Conservation (phyloP, 2,329 filamentous ascomycete species). For the Penicillium polonicum region DNA sequence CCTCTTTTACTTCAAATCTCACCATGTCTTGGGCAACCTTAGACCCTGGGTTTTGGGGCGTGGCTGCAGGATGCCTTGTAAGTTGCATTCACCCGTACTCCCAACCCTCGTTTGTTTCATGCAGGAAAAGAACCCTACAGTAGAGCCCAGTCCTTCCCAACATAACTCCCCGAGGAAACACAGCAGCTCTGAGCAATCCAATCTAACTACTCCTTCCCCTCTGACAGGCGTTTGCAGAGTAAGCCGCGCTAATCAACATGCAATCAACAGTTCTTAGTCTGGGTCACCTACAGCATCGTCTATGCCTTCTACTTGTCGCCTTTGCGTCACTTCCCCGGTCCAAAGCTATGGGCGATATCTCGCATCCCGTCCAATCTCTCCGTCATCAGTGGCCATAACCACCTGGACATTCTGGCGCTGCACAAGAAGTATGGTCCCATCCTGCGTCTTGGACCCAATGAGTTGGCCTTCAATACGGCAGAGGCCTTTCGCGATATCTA, state of each 20-base stretch:
- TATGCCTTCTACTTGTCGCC: slow-evolving; percentile 27
- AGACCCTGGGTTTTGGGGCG: slow-evolving; percentile 14
- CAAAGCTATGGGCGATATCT: slow-evolving; percentile 26
- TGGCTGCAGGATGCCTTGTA: slow-evolving; percentile 20
- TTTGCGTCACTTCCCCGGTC: slow-evolving; percentile 31
- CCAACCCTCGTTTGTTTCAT: slow-evolving; percentile 2
- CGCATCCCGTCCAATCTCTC: slow-evolving; percentile 23
- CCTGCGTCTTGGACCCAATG: slow-evolving; percentile 20
- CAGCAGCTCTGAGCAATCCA: background rate
- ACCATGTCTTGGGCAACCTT: slow-evolving; percentile 13
- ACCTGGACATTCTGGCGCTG: slow-evolving; percentile 26
- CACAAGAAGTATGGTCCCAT: slow-evolving; percentile 22
- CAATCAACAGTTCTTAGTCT: slow-evolving; percentile 3
- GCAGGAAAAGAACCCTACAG: slow-evolving; percentile 16
- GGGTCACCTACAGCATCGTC: slow-evolving; percentile 8
- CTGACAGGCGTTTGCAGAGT: background rate
- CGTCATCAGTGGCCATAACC: slow-evolving; percentile 24
- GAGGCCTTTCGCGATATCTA: slow-evolving; percentile 38
- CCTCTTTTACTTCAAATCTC: background rate
- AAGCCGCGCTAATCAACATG: background rate
- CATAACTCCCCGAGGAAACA: background rate
- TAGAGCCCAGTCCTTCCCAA: background rate
- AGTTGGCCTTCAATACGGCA: slow-evolving; percentile 29
- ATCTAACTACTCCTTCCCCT: background rate
- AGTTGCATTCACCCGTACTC: slow-evolving; percentile 20